These are phyloP conservation scores for Echeveria elegans DNA, from an alignment of 164 flowering plant genomes.

Conservation along the genomic window DNA sequence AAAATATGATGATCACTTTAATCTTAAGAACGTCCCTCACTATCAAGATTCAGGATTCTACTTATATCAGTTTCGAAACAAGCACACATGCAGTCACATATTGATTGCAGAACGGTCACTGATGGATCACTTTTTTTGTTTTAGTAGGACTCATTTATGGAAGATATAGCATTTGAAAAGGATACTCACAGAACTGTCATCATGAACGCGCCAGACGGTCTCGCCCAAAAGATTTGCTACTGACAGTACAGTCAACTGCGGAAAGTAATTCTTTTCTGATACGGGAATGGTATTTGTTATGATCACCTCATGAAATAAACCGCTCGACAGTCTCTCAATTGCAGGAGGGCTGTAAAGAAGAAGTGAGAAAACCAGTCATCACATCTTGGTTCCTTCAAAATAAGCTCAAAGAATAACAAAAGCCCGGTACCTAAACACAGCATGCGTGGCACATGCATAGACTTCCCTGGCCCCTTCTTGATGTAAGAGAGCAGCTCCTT, in stretches of 20 bases:
- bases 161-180: slow-evolving; percentile 19
- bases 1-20: slow-evolving; percentile 17
- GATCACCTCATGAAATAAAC: slow-evolving; percentile 83
- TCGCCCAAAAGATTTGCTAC: slow-evolving; percentile 10
- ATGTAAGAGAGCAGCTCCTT: slow-evolving; percentile 81
- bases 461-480: slow-evolving; percentile 96
- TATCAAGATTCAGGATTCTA: background rate
- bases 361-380: slow-evolving; percentile 10
- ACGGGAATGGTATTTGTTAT: slow-evolving; percentile 75
- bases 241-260: slow-evolving; percentile 12
- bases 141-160: background rate
- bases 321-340: slow-evolving; percentile 5
- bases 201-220: slow-evolving; percentile 61
- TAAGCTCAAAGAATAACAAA: background rate
- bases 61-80: background rate
- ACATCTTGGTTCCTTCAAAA: background rate
- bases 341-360: slow-evolving; percentile 6
- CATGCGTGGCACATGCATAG: slow-evolving; percentile 87
- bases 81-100: background rate
- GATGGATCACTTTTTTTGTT: background rate
- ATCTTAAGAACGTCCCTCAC: slow-evolving; percentile 9
- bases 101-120: no score
- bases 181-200: slow-evolving; percentile 91
- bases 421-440: slow-evolving; percentile 66
- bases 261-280: slow-evolving; percentile 40